Evolutionary conservation across 768 basidiomycete species (phyloP), one percentile per base, ranked within the genome.

Genomic region (Suillus americanus): DNA sequence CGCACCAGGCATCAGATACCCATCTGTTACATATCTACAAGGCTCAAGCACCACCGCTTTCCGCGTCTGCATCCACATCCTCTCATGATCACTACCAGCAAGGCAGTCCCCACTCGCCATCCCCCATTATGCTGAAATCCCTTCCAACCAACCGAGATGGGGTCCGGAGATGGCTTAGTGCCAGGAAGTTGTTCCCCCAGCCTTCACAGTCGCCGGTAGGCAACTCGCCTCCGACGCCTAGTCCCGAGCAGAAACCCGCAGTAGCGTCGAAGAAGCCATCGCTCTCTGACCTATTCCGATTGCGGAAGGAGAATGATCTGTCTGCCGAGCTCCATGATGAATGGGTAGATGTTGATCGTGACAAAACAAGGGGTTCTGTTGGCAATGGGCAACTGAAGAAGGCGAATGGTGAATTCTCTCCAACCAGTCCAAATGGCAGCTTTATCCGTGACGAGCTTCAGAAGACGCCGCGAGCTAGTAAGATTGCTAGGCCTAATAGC

Each of bases 81-180:
- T 81, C 84, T 53, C 79, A 83, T 61, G 88, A 89, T 60, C 84
- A 85, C 68, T 77, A 85, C 70, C 77, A 77, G 60, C 65, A 77
- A 30, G 72, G 67, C 35, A 63, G 64, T 20, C 78, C 80, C 14
- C 74, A 81, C 61, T 76, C 80, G 9, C 70, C 80, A 28, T 70
- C 68, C 51, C 76, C 67, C 75, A 79, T 66, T 75, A 77, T 68
- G 70, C 76, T 65, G 75, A 78, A 71, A 72, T 76, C 45, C 82
- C 79, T 94, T 55, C 92, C 92, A 1, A 91, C 86, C 74, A 91
- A 86, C 23, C 81, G 90, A 23, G 88, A 91, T 61, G 91, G 88
- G 28, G 92, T 93, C 30, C 89, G 87, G 74, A 91, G 89, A 69
- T 94, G 92, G 92, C 74, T 93, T 51, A 89, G 80, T 67, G 86